phyloP scores from a whole-genome alignment of 2,329 filamentous ascomycete species.

The Microcyclospora pomicola region DNA sequence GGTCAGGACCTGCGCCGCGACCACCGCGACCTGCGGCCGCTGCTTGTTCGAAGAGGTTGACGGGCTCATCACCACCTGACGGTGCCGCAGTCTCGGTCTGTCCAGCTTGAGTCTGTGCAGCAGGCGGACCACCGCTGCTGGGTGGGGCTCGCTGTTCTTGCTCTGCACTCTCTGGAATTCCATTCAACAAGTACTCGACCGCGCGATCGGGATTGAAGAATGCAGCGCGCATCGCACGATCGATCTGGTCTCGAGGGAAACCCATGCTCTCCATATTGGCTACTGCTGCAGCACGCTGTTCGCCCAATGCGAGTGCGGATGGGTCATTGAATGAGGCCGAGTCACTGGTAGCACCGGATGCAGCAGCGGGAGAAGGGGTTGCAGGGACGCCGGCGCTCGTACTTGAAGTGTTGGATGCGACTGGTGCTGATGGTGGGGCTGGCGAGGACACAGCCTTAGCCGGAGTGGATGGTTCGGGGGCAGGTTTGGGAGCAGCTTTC shows the following conservation, averaged over 20 bases:
- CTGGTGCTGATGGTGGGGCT: conserved; percentile 23
- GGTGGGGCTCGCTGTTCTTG: conserved; percentile 43
- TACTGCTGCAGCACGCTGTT: conserved; percentile 68
- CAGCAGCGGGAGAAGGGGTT: conserved; percentile 35
- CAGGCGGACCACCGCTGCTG: background rate
- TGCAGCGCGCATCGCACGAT: conserved; percentile 86
- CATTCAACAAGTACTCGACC: conserved; percentile 86
- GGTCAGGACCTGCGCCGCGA: conserved; percentile 25
- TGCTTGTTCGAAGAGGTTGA: conserved; percentile 88
- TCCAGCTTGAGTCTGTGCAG: conserved; percentile 21
- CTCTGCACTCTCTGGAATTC: conserved; percentile 74
- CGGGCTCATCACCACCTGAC: conserved; percentile 45
- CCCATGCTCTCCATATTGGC: conserved; percentile 96
- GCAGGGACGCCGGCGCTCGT: conserved; percentile 37
- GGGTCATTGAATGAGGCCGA: conserved; percentile 48
- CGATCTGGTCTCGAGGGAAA: conserved; percentile 76
- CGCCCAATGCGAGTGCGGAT: conserved; percentile 73
- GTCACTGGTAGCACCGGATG: conserved; percentile 26
- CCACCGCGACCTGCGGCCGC: conserved; percentile 54
- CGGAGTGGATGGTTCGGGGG: conserved; percentile 43
- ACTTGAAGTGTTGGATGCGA: conserved; percentile 39
- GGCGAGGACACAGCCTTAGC: conserved; percentile 25
- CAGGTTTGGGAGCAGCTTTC: conserved; percentile 44
- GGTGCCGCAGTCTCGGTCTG: conserved; percentile 22
- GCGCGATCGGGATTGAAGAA: conserved; percentile 96